Evolutionary conservation across 176 grass and related monocot species (phyloP).

Genomic region (maize (Zea mays)): Zm-B73-REFERENCE-NAM-5.0 NC_050100.1:66713501-66714000

Average conservation of each 20-base stretch:
- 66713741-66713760: not conserved
- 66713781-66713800: conserved; percentile 91
- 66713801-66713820: conserved; percentile 80
- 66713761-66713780: not conserved
- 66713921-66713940: not conserved
- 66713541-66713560: conserved; percentile 95
- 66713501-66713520: conserved; percentile 8
- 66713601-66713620: conserved; percentile 98
- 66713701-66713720: conserved; percentile 11
- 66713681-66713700: conserved; percentile 92
- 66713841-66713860: conserved; percentile 94
- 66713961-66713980: conserved; percentile 75
- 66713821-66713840: conserved; percentile 94
- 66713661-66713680: conserved; percentile 98
- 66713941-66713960: not conserved
- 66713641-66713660: conserved; percentile 89
- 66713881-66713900: conserved; percentile 73
- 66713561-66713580: conserved; percentile 94
- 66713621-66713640: conserved; percentile 83
- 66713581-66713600: conserved; percentile 97
- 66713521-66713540: conserved; percentile 77
- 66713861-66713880: conserved; percentile 86
- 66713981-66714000: conserved; percentile 96
- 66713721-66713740: not conserved
- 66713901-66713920: conserved; percentile 45